Evolutionary conservation across 257 asterid genomes (phyloP), one percentile per base, ranked within the genome.

Genomic region (Osmanthus fragrans): DNA sequence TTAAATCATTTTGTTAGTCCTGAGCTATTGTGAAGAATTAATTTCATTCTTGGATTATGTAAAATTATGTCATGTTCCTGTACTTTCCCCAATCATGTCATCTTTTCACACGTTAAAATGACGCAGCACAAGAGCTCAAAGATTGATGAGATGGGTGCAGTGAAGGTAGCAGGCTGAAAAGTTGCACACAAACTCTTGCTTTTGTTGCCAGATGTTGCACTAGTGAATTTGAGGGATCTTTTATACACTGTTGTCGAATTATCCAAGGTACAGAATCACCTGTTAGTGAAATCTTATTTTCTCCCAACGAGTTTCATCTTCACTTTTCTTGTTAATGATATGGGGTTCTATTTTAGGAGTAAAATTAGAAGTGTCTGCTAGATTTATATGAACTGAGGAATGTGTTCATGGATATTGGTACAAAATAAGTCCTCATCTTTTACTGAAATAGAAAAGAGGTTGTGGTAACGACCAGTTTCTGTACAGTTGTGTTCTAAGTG

Each of bases 71-170:
- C 9, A 68, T 27, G 66, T 75, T 74, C 51, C 63, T 49, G 63
- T 33, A 4, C 77, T 49, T 77, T 77, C 70, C 39, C 49, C n/a
- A 76, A 82, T 78, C 37, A 39, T 80, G 77, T 21, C 81, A 58
- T 56, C 79, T 45, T 69, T 71, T 87, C 84, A 81, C 77, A 74
- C 75, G 63, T 72, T 89, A 67, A 74, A 80, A 85, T 51, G 71
- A 72, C 84, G 92, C 97, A 93, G 99, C 99, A 91, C 85, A 95
- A 88, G 90, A 91, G 96, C 92, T 90, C 96, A 86, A 95, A 89
- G 90, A 87, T 95, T 34, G 97, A 92, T 76, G 98, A 95, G 86
- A 85, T 91, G 89, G 93, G 96, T 81, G 93, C 92, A 80, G 88
- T 94, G 82, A 92, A 81, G 90, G 96, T 90, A 81, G 97, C 95